These are phyloP conservation scores for Pseudopyrenochaeta lycopersici DNA, from an alignment of 2,329 filamentous ascomycete genomes.

Conservation along the genomic window DNA sequence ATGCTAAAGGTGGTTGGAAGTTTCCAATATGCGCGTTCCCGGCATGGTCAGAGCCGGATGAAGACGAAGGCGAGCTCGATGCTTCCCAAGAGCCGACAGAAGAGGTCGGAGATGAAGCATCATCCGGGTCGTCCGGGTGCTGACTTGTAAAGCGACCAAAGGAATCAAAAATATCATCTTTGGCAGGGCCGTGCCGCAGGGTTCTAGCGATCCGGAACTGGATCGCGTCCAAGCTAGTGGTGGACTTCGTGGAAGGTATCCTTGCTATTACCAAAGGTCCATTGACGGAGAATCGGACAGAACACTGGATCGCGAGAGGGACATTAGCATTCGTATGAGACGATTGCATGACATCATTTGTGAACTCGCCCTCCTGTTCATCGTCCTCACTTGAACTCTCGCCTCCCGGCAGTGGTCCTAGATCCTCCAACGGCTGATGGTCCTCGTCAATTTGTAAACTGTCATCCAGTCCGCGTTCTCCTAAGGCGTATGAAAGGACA, in stretches of 20 bases:
- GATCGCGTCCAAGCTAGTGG: constrained; percentile 26
- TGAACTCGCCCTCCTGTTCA: constrained; percentile 64
- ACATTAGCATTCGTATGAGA: constrained; percentile 71
- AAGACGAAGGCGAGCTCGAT: constrained; percentile 50
- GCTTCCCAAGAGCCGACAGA: constrained; percentile 46
- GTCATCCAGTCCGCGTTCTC: constrained; percentile 67
- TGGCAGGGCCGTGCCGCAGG: constrained; percentile 31
- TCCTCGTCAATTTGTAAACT: constrained; percentile 58
- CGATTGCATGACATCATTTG: constrained; percentile 60
- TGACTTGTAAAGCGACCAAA: constrained; percentile 61
- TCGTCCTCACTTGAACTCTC: constrained; percentile 89
- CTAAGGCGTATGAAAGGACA: constrained; percentile 67
- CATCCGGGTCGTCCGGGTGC: constrained; percentile 29
- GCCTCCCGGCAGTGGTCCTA: constrained; percentile 55
- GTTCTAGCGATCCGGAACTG: constrained; percentile 39
- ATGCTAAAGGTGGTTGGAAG: constrained; percentile 60
- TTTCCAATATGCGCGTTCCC: constrained; percentile 53
- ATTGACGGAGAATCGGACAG: constrained; percentile 65
- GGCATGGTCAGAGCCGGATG: constrained; percentile 49
- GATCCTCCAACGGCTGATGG: constrained; percentile 62
- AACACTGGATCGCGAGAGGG: constrained; percentile 67
- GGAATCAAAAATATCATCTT: constrained; percentile 67
- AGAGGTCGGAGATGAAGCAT: constrained; percentile 35
- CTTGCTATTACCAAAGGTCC: constrained; percentile 61
- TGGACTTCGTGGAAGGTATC: constrained; percentile 57